Evolutionary conservation across 768 basidiomycete species (phyloP).

Genomic region (Pleurotus platypus): DNA sequence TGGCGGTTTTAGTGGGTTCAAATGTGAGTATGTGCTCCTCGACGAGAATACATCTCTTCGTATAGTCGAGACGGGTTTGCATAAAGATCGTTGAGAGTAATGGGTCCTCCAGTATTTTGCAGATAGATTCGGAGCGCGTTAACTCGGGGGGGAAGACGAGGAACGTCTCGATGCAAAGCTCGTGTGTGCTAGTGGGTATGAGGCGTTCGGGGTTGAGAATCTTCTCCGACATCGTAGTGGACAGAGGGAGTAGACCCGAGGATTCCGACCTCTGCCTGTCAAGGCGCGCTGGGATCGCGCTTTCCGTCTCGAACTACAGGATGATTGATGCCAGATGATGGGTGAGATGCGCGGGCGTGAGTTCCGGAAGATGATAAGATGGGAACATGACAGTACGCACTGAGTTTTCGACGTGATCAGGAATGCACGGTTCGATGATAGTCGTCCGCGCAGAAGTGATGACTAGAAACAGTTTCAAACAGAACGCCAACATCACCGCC

Average conservation of each 20-base stretch:
- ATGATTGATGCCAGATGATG: neutral
- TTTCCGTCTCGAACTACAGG: neutral
- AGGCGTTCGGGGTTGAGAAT: neutral
- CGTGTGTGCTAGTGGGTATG: neutral
- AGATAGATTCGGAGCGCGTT: neutral
- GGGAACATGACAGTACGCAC: neutral
- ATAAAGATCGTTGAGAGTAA: neutral
- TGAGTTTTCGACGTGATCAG: neutral
- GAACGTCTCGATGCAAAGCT: neutral
- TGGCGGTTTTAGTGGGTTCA: neutral
- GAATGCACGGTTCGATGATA: neutral
- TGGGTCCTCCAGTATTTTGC: conserved; percentile 1
- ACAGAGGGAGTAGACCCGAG: neutral
- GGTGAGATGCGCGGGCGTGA: neutral
- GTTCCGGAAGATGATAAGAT: neutral
- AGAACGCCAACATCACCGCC: neutral
- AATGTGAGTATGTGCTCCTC: neutral
- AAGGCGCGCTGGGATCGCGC: neutral
- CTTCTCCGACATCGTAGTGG: neutral
- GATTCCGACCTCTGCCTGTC: neutral
- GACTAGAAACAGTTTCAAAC: neutral
- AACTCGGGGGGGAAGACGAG: neutral
- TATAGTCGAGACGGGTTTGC: conserved; percentile 5
- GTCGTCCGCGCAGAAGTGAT: neutral
- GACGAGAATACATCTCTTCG: neutral